These are phyloP conservation scores for Casaregolazyma lundiana DNA, from an alignment of 1,139 yeast species.

Conservation along the genomic window DNA sequence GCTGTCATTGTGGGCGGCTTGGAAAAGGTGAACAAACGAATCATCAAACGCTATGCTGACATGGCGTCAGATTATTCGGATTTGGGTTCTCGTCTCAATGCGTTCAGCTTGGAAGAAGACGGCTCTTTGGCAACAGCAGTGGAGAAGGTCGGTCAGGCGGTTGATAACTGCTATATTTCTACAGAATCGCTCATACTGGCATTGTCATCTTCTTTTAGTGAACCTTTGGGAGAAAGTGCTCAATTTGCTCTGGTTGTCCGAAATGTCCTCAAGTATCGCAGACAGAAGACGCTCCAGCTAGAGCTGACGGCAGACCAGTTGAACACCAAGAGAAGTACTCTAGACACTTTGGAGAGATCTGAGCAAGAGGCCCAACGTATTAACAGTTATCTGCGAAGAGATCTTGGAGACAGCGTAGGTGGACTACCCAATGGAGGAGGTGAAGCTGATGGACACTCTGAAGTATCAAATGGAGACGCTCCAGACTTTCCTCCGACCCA, in stretches of 20 bases:
- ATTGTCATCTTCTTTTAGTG: constrained; percentile 69
- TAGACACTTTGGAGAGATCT: constrained; percentile 37
- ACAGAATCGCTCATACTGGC: constrained; percentile 65
- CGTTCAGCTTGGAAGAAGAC: constrained; percentile 63
- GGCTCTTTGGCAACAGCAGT: constrained; percentile 46
- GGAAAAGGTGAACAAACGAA: constrained; percentile 62
- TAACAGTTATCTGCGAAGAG: constrained; percentile 30
- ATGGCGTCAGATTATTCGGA: constrained; percentile 65
- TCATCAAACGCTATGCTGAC: constrained; percentile 59
- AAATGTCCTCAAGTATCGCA: constrained; percentile 63
- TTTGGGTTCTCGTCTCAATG: constrained; percentile 65
- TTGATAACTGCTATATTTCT: constrained; percentile 66
- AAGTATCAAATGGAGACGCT: constrained; percentile 3
- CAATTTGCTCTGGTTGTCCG: constrained; percentile 68
- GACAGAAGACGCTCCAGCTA: constrained; percentile 63
- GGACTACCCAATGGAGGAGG: neutral
- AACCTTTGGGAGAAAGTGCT: constrained; percentile 79
- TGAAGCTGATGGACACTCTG: constrained; percentile 7
- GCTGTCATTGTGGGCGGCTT: constrained; percentile 49
- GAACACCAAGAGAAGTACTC: constrained; percentile 36
- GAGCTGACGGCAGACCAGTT: constrained; percentile 55
- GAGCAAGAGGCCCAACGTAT: constrained; percentile 42
- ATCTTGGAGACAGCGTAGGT: constrained; percentile 13
- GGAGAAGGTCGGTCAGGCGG: constrained; percentile 75
- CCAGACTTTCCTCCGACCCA: constrained; percentile 25